Conservation (phyloP, 2,329 filamentous ascomycete genomes). For the Aspergillus chevalieri region DNA sequence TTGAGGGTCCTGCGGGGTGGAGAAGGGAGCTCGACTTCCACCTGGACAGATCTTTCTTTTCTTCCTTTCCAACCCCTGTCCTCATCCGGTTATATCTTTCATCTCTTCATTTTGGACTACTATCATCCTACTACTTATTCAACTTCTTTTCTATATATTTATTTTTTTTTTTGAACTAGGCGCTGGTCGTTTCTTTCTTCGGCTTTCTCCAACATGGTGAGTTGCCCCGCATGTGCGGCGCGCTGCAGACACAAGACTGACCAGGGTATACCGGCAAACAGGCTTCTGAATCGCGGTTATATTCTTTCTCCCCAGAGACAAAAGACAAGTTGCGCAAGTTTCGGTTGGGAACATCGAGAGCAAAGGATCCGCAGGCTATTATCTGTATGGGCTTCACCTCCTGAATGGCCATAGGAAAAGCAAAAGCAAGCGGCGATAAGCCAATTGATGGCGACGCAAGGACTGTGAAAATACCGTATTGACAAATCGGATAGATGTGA, state of each 20-base stretch:
- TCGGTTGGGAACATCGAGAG: conserved; percentile 79
- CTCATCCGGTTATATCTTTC: background rate
- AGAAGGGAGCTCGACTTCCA: conserved; percentile 1
- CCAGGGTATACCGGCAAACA: conserved; percentile 13
- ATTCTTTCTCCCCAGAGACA: conserved; percentile 86
- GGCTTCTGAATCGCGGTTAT: conserved; percentile 79
- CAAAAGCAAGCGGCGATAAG: background rate
- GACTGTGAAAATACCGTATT: background rate
- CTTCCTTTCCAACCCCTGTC: background rate
- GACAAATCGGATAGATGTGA: conserved; percentile 59
- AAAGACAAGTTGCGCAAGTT: conserved; percentile 91
- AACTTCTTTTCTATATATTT: background rate
- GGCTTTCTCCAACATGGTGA: conserved; percentile 11
- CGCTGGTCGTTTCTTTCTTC: background rate
- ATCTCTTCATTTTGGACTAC: background rate
- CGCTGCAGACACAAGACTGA: background rate
- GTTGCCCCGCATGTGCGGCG: conserved; percentile 11
- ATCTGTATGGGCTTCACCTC: conserved; percentile 65
- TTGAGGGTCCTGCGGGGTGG: conserved; percentile 8
- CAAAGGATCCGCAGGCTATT: conserved; percentile 79
- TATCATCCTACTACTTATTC: background rate
- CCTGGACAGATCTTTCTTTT: background rate
- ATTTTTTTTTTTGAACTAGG: background rate
- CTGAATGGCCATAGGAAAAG: background rate
- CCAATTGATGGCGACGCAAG: background rate